phyloP scores from a whole-genome alignment of 352 stramenopile genomes.

The Stephanocyclus meneghinianus region DNA sequence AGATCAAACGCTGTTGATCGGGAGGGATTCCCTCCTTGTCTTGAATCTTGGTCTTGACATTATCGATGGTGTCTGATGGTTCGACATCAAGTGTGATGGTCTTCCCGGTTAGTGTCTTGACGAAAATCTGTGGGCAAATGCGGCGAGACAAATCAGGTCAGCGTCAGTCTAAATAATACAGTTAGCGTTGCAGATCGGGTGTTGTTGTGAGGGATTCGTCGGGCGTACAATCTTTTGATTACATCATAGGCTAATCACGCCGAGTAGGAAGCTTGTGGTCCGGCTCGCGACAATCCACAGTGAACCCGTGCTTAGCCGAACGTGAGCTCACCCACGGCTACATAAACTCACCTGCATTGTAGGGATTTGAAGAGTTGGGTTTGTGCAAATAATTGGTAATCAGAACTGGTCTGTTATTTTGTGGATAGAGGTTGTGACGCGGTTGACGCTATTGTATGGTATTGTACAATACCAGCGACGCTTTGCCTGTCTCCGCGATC shows the following conservation, averaged over 20 bases:
- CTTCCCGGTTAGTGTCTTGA: constrained; percentile 81
- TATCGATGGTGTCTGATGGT: constrained; percentile 91
- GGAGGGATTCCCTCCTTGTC: constrained; percentile 99
- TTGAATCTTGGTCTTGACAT: constrained; percentile 99
- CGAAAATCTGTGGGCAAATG: constrained; percentile 85
- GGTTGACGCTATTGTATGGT: too few species aligned
- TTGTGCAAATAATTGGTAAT: neutral
- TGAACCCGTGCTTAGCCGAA: neutral
- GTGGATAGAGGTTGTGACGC: too few species aligned
- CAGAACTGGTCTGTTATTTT: neutral
- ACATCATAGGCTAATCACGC: too few species aligned
- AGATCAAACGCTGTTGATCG: constrained; percentile 99
- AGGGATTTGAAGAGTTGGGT: neutral
- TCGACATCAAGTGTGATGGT: constrained; percentile 83
- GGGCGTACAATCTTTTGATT: too few species aligned
- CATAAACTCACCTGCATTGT: constrained; percentile 1
- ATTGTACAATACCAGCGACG: too few species aligned
- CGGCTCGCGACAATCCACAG: neutral
- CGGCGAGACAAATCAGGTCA: neutral
- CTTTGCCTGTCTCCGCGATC: neutral
- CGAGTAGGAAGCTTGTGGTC: neutral
- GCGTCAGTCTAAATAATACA: neutral
- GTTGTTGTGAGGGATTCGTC: too few species aligned
- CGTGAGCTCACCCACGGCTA: neutral
- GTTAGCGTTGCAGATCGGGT: too few species aligned